Evolutionary conservation across 2,329 filamentous ascomycete genomes (phyloP).

Genomic region (Sporothrix luriei): DNA sequence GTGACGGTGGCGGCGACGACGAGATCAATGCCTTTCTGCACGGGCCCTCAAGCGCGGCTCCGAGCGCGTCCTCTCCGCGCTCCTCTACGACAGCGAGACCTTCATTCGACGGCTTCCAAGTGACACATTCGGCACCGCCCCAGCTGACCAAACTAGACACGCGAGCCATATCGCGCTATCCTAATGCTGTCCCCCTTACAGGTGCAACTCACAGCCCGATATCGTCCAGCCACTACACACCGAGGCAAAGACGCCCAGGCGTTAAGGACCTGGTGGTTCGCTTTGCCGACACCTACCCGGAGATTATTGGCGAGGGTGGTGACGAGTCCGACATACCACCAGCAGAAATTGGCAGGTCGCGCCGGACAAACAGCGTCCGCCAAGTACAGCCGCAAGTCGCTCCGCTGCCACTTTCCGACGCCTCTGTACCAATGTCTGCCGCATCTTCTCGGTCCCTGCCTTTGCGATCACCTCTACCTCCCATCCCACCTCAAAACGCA

Average conservation of each 20-base stretch:
- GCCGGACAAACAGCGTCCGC: constrained; percentile 43
- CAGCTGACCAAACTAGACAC: constrained; percentile 58
- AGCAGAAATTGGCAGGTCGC: constrained; percentile 68
- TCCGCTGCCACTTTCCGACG: neutral
- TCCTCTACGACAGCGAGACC: constrained; percentile 18
- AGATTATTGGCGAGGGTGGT: constrained; percentile 87
- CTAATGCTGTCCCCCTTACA: constrained; percentile 54
- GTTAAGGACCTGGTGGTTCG: constrained; percentile 72
- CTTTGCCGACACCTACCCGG: constrained; percentile 72
- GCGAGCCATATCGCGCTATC: constrained; percentile 57
- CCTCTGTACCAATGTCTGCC: neutral
- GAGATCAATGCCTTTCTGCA: constrained; percentile 62
- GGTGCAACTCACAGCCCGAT: constrained; percentile 50
- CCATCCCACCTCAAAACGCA: constrained; percentile 35
- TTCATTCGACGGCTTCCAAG: constrained; percentile 60
- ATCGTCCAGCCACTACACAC: constrained; percentile 31
- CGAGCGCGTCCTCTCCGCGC: constrained; percentile 23
- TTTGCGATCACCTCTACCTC: constrained; percentile 38
- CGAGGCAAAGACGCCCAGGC: constrained; percentile 21
- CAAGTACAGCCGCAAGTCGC: constrained; percentile 35
- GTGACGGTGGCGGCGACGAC: constrained; percentile 39
- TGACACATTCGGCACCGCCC: constrained; percentile 55
- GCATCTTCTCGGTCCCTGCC: constrained; percentile 24
- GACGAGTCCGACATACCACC: constrained; percentile 78
- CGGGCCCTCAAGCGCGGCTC: constrained; percentile 43